phyloP scores from a whole-genome alignment of 352 stramenopile genomes.

The Phytophthora kernoviae region DNA sequence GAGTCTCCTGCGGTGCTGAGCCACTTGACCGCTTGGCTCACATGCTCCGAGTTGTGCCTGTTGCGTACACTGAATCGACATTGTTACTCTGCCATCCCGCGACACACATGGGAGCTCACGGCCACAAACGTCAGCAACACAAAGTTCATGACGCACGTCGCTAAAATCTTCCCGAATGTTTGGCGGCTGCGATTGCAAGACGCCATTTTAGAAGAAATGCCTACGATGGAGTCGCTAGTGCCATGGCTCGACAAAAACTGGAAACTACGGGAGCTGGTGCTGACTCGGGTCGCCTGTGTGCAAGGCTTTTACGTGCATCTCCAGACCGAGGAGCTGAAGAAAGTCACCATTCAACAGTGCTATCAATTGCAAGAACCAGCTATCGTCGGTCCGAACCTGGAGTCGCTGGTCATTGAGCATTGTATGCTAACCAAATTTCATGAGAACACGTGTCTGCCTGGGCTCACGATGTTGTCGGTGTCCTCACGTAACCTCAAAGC shows the following conservation, averaged over 20 bases:
- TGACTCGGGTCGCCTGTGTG: constrained; percentile 53
- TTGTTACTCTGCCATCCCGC: constrained; percentile 33
- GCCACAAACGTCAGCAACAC: constrained; percentile 32
- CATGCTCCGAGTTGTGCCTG: constrained; percentile 41
- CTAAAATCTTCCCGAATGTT: constrained; percentile 45
- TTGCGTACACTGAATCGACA: constrained; percentile 35
- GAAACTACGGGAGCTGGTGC: constrained; percentile 47
- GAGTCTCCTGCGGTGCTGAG: constrained; percentile 36
- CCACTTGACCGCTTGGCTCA: constrained; percentile 57
- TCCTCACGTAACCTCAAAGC: constrained; percentile 56
- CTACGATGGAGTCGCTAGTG: constrained; percentile 40
- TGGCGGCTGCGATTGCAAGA: constrained; percentile 44
- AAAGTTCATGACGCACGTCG: constrained; percentile 27
- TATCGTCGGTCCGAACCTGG: constrained; percentile 38
- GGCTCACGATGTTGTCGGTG: constrained; percentile 49
- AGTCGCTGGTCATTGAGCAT: constrained; percentile 46
- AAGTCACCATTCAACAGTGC: constrained; percentile 55
- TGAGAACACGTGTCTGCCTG: constrained; percentile 44
- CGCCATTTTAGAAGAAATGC: constrained; percentile 31
- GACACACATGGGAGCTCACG: constrained; percentile 51
- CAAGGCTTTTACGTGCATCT: constrained; percentile 52
- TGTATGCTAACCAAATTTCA: constrained; percentile 52
- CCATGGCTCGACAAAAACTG: constrained; percentile 28
- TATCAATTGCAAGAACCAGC: constrained; percentile 59
- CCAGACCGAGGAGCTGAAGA: constrained; percentile 48